Base-by-base conservation (phyloP, 352 stramenopile species). In the Phytophthora sansomeana region DNA sequence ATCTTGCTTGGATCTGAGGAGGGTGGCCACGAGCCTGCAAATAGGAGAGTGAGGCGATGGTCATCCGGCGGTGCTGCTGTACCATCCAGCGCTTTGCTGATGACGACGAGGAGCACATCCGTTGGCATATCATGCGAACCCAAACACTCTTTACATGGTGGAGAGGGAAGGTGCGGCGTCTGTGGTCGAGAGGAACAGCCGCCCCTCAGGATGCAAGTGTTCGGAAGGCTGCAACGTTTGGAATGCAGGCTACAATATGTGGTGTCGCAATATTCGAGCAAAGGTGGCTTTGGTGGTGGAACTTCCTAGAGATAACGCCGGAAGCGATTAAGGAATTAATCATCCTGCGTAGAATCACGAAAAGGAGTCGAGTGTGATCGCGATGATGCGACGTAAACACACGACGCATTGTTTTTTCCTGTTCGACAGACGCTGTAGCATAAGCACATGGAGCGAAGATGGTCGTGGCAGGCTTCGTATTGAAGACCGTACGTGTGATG, bases 91-190 rank as follows among this genome's bases (percentile, higher is more conserved):
- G 14, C 10, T 38, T 55, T 53, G n/a, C 2, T 21, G 17, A 11
- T 5, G 13, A 8, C 5, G 19, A n/a, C 32, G 29, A 19, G 21
- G 32, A 33, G 51, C 64, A 55, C 58, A 72, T 72, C 64, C 58
- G 38, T 47, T 49, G 48, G n/a, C 42, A 56, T 62, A 72, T 68
- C 64, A 63, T 68, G 10, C 42, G 44, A 52, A 64, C 39, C 58
- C 50, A 68, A 57, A 26, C 21, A 11, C 35, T 47, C 42, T 72
- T 58, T 72, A 53, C 49, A 63, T 58, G 19, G 38, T 48, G 55
- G 38, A 47, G 28, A 53, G 17, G 49, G 63, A 72, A 58, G 41
- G 35, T 72, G 30, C 57, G 36, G 49, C 41, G 50, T 67, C 48
- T 70, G 59, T 50, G 55, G 63, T 68, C 35, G 26, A 55, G 33